Base-by-base conservation (phyloP, 1,284 basidiomycete species). In the Marasmius tenuissimus region DNA sequence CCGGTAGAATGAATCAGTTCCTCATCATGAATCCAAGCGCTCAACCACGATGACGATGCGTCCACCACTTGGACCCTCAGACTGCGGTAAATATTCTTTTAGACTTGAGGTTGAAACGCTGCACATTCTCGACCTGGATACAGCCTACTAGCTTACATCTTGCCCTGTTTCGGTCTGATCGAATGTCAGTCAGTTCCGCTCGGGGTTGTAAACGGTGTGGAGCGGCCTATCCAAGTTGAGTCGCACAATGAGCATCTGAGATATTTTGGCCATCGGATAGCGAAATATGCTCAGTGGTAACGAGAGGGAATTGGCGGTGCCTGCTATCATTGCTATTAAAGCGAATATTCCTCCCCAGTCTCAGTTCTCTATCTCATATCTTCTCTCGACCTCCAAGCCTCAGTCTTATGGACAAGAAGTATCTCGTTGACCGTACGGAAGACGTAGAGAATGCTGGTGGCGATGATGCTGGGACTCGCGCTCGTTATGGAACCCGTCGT, bases 231-330 rank as follows among this genome's bases (percentile, higher is more conserved):
- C 27, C 27, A 27, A 27, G 27, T 27, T 27, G 27, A 4, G 27
- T 27, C 27, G 27, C 27, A 27, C 27, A 27, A 27, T 27, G 27
- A 4, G 27, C 27, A 27, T 38, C 35, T 54, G 52, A 34, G 52
- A 54, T 54, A 54, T 54, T 54, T 54, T 54, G 52, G 52, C 52
- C 20, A 35, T 33, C 52, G 52, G 38, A n/a, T 54, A 35, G 52
- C 52, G 12, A 38, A 54, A 38, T 47, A n/a, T n/a, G 16, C 45
- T 47, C 45, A 20, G 45, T 47, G 45, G 45, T 16, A 18, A 8
- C 20, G n/a, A 47, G 45, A 47, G 16, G 11, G 16, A 12, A 42
- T 12, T 12, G n/a, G 40, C 40, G n/a, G 40, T 12, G 11, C n/a
- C n/a, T 42, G 40, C n/a, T 42, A 27, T 27, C 27, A 27, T 27